Base-by-base conservation (phyloP, 352 stramenopile species). In the Pythium rishiriense region DNA sequence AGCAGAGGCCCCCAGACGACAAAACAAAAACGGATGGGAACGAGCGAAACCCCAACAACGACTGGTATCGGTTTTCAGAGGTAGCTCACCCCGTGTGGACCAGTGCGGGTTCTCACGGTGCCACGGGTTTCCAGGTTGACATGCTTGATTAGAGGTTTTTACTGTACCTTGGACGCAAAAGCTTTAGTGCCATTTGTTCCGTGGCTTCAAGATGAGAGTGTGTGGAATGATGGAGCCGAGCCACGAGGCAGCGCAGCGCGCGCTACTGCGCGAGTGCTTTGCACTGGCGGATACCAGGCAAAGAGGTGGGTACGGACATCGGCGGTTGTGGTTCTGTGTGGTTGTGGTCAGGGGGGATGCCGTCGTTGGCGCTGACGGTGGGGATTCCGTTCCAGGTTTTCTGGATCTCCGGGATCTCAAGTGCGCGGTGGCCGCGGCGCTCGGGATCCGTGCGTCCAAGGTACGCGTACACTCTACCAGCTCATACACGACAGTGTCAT, bases 371-470 rank as follows among this genome's bases (percentile, higher is more conserved):
- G 11, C 31, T 37, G 31, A 37, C 31, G 31, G 31, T 37, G 31
- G 6, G 31, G 31, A 37, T 11, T 4, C 12, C 17, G 35, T 25
- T 14, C 31, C 25, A 91, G 82, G 80, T 2, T 65, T 65, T 37
- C 68, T 92, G 41, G 26, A 55, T 5, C 39, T 72, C 1, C 67
- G 73, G 11, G 81, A 90, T 11, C 68, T 90, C n/a, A 92, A 90
- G n/a, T 90, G 81, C 41, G 81, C 66, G 19, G 79, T 92, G 24
- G 81, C 79, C 10, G 81, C 83, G 2, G 75, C 81, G 24, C 61
- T 92, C 4, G 80, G 83, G 4, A 79, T 90, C 19, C 79, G 79
- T 14, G 72, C 83, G 22, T 92, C 83, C n/a, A 90, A 89, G 28
- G 51, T 57, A 33, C 24, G 19, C 7, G 7, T n/a, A n/a, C n/a